Evolutionary conservation across 2,329 filamentous ascomycete species (phyloP).

Genomic region (Penicillium verrucosum): DNA sequence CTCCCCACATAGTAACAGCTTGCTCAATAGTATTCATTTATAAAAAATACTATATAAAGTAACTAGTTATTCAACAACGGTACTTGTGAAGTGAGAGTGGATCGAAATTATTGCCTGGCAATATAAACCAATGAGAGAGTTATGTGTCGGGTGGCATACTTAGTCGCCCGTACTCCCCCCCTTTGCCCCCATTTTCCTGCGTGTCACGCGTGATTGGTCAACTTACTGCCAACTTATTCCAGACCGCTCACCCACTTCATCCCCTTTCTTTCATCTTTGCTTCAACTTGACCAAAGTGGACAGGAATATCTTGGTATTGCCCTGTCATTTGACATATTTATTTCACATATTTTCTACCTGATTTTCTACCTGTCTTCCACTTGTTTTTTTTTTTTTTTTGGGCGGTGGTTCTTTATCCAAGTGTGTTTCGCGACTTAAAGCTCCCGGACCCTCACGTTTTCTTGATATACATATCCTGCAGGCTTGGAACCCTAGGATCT

Average conservation of each 20-base stretch:
- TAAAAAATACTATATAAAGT: too few relatives aligned
- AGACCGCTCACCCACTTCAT: slow-evolving; percentile 23
- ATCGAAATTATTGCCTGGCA: too few relatives aligned
- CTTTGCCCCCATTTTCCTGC: slow-evolving; percentile 13
- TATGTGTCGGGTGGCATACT: too few relatives aligned
- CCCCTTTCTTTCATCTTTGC: slow-evolving; percentile 23
- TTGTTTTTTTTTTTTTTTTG: neutral
- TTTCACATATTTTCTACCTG: neutral
- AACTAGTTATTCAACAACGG: too few relatives aligned
- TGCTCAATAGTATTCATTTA: too few relatives aligned
- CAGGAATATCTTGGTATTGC: neutral
- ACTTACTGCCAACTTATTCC: slow-evolving; percentile 15
- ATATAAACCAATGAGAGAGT: too few relatives aligned
- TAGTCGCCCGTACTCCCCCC: too few relatives aligned
- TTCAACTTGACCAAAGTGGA: slow-evolving; percentile 1
- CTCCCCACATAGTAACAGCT: too few relatives aligned
- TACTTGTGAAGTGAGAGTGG: too few relatives aligned
- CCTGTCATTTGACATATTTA: neutral
- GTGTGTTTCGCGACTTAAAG: slow-evolving; percentile 12
- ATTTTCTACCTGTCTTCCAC: neutral
- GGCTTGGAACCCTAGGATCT: neutral
- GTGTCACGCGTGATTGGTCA: slow-evolving; percentile 19
- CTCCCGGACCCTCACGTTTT: slow-evolving; percentile 17
- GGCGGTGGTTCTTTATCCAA: neutral
- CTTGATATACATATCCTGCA: slow-evolving; percentile 9